phyloP scores from a whole-genome alignment of 192 early-diverging fungal genomes.

The Ramicandelaber brevisporus region DNA sequence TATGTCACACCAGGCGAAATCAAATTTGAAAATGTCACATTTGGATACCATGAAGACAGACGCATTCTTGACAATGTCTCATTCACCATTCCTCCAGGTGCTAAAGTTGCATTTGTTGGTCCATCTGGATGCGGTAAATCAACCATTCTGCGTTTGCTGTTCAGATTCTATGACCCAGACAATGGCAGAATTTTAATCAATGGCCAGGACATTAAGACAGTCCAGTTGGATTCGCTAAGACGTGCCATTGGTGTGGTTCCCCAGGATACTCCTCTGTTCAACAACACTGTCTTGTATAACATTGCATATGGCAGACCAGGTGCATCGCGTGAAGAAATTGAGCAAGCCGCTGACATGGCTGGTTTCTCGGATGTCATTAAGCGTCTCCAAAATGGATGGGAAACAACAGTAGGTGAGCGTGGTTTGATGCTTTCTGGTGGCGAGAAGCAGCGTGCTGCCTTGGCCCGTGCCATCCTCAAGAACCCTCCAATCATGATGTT shows the following conservation, averaged over 20 bases:
- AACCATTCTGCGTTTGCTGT: slow-evolving; percentile 58
- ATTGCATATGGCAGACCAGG: slow-evolving; percentile 64
- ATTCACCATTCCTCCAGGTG: slow-evolving; percentile 66
- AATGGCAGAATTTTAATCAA: slow-evolving; percentile 61
- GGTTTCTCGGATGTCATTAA: slow-evolving; percentile 33
- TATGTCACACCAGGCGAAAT: too few species aligned
- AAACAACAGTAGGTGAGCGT: slow-evolving; percentile 42
- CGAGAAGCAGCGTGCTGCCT: slow-evolving; percentile 34
- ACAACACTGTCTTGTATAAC: slow-evolving; percentile 75
- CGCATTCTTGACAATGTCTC: slow-evolving; percentile 41
- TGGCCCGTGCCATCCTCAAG: slow-evolving; percentile 19
- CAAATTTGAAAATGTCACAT: slow-evolving; percentile 61
- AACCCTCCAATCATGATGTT: slow-evolving; percentile 27
- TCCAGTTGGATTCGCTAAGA: slow-evolving; percentile 63
- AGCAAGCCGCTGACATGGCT: slow-evolving; percentile 25
- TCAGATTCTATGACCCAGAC: slow-evolving; percentile 82
- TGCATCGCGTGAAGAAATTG: slow-evolving; percentile 29
- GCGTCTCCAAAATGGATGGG: slow-evolving; percentile 26
- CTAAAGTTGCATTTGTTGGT: slow-evolving; percentile 76
- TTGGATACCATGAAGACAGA: slow-evolving; percentile 63
- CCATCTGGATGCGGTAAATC: slow-evolving; percentile 86
- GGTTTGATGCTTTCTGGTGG: slow-evolving; percentile 48
- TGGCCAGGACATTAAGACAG: slow-evolving; percentile 48
- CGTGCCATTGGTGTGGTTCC: slow-evolving; percentile 62
- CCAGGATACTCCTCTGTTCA: slow-evolving; percentile 85